A percentile compares a stretch with the other conserved stretches of the same genome.
Evolutionary conservation across 495 filamentous ascomycete species (phyloP).

Genomic region (Hypoxylon perforatum): DNA sequence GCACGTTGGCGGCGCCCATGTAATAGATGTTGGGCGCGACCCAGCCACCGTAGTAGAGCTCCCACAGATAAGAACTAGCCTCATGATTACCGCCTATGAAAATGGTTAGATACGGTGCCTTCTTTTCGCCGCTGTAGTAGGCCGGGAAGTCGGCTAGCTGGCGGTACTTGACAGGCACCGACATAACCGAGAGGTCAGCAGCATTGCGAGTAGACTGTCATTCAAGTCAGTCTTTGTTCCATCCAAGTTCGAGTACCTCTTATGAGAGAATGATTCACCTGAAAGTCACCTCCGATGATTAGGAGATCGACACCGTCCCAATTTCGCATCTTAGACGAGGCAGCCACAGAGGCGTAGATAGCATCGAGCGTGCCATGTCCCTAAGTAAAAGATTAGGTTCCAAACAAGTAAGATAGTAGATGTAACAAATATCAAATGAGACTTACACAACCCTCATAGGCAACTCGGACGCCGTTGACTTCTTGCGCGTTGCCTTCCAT

Average conservation of each 20-base stretch:
- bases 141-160: slow-evolving; percentile 88
- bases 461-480: slow-evolving; percentile 61
- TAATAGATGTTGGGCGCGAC: slow-evolving; percentile 97
- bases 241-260: slow-evolving; percentile 1
- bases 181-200: slow-evolving; percentile 85
- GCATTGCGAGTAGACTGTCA: slow-evolving; percentile 80
- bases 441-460: slow-evolving; percentile 84
- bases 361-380: slow-evolving; percentile 91
- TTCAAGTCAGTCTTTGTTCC: slow-evolving; percentile 8
- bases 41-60: slow-evolving; percentile 97
- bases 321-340: slow-evolving; percentile 68
- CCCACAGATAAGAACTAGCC: slow-evolving; percentile 84
- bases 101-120: slow-evolving; percentile 86
- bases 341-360: slow-evolving; percentile 82
- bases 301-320: slow-evolving; percentile 85
- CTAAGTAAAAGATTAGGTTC: slow-evolving; percentile 53
- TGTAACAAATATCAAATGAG: background rate
- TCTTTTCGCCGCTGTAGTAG: slow-evolving; percentile 84
- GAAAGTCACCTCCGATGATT: slow-evolving; percentile 92
- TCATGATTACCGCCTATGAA: slow-evolving; percentile 97
- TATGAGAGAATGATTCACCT: slow-evolving; percentile 62
- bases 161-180: slow-evolving; percentile 85
- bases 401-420: background rate
- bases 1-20: slow-evolving; percentile 87
- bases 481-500: slow-evolving; percentile 33